Percentiles rank a stretch among this genome's conserved stretches.
These are phyloP conservation scores for Gynochthodes officinalis DNA, from an alignment of 257 asterid species.

Conservation along the genomic window DNA sequence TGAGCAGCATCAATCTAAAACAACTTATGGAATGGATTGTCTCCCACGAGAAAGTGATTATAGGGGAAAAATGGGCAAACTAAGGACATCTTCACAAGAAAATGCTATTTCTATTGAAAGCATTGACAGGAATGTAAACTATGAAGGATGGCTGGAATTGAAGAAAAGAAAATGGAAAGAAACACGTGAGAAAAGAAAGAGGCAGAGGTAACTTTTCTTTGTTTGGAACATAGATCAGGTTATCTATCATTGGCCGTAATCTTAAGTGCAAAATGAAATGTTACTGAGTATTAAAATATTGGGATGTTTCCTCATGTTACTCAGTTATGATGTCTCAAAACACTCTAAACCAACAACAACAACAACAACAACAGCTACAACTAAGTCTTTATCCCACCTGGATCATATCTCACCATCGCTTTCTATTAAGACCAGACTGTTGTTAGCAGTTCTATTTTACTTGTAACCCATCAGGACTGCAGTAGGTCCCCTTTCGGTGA, in stretches of 20 bases:
- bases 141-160: constrained; percentile 90
- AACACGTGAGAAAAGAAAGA: constrained; percentile 72
- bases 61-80: constrained; percentile 29
- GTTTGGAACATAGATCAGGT: not conserved
- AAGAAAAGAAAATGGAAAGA: constrained; percentile 96
- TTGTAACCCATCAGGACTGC: not conserved
- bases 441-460: not conserved
- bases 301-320: not conserved
- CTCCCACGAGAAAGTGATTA: constrained; percentile 32
- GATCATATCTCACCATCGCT: too few relatives aligned
- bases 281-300: not conserved
- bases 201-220: constrained; percentile 59
- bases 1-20: constrained; percentile 33
- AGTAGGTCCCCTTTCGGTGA: not conserved
- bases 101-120: constrained; percentile 42
- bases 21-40: constrained; percentile 35
- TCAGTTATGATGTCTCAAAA: not conserved
- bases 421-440: not conserved
- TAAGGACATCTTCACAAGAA: constrained; percentile 32
- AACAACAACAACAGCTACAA: too few relatives aligned
- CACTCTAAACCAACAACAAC: not conserved
- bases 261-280: not conserved
- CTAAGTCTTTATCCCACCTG: too few relatives aligned
- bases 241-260: constrained; percentile 6
- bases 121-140: constrained; percentile 61